A percentile compares a stretch with the other conserved stretches of the same genome.
phyloP scores from a whole-genome alignment of 225 moss, liverwort and hornwort species.

The Bryum argenteum region DNA sequence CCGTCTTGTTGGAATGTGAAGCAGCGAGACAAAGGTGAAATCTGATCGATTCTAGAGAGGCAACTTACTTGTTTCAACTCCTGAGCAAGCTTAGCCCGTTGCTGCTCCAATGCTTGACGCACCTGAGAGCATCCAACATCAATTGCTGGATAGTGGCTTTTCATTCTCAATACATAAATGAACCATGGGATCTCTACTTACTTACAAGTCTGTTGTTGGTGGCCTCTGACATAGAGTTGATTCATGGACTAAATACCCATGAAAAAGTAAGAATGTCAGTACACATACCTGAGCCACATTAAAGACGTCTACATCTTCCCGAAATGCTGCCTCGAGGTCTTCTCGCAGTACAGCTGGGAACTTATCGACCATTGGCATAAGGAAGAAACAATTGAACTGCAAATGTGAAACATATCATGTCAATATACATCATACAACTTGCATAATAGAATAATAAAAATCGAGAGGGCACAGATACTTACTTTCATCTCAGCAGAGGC shows the following conservation, averaged over 20 bases:
- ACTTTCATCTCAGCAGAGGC: conserved; percentile 96
- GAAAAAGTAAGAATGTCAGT: too few species aligned
- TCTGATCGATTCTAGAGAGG: background rate
- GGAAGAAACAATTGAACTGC: conserved; percentile 99
- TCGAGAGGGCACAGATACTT: conserved; percentile 6
- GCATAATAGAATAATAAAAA: background rate
- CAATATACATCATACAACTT: background rate
- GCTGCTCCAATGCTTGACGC: conserved; percentile 70
- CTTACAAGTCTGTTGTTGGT: background rate
- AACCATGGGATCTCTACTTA: too few species aligned
- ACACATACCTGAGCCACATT: conserved; percentile 69
- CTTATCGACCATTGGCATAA: conserved; percentile 97
- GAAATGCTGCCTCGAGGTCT: conserved; percentile 85
- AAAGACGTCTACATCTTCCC: conserved; percentile 81
- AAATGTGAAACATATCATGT: background rate
- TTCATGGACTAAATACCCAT: too few species aligned
- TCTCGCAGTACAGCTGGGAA: conserved; percentile 90
- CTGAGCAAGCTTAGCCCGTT: conserved; percentile 52
- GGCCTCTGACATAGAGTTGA: background rate
- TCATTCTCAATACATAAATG: too few species aligned
- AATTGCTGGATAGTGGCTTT: background rate
- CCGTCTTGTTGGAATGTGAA: background rate
- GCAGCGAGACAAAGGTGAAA: conserved; percentile 2
- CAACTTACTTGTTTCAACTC: conserved; percentile 76
- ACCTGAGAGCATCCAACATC: conserved; percentile 46